These are phyloP conservation scores for Malus sieversii DNA, from an alignment of 306 rosid species.

Conservation along the genomic window DNA sequence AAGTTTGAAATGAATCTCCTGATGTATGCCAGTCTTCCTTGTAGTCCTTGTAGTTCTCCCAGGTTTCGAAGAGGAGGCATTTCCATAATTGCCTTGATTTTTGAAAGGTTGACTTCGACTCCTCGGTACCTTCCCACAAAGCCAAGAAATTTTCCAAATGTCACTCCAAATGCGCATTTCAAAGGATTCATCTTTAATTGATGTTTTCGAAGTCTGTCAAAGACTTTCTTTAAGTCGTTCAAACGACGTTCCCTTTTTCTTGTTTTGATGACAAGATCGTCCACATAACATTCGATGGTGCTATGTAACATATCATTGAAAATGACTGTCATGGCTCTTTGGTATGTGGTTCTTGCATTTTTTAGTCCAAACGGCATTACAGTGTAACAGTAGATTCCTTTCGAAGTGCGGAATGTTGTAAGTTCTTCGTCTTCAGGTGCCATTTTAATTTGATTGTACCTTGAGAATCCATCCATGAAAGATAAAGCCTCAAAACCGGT, in stretches of 20 bases:
- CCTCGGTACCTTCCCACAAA: neutral
- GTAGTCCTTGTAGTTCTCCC: neutral
- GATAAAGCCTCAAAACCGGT: fast-evolving
- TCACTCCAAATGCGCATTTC: neutral
- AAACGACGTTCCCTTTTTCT: neutral
- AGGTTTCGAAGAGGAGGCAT: neutral
- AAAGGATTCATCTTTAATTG: neutral
- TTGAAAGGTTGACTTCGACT: neutral
- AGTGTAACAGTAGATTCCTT: neutral
- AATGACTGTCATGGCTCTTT: neutral
- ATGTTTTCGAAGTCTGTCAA: neutral
- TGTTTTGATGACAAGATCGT: neutral
- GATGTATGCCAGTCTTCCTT: neutral
- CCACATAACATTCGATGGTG: neutral
- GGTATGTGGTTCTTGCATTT: neutral
- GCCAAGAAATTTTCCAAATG: neutral
- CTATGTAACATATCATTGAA: neutral
- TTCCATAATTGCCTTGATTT: neutral
- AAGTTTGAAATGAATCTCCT: neutral
- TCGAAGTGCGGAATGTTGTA: fast-evolving
- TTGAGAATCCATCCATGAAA: neutral
- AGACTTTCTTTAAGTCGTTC: neutral
- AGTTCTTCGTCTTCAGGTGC: neutral
- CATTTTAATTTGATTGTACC: neutral
- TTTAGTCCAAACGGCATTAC: neutral